Evolutionary conservation across 805 yeast genomes (phyloP), one percentile per base, ranked within the genome.

Genomic region (Kuraishia ogatae): DNA sequence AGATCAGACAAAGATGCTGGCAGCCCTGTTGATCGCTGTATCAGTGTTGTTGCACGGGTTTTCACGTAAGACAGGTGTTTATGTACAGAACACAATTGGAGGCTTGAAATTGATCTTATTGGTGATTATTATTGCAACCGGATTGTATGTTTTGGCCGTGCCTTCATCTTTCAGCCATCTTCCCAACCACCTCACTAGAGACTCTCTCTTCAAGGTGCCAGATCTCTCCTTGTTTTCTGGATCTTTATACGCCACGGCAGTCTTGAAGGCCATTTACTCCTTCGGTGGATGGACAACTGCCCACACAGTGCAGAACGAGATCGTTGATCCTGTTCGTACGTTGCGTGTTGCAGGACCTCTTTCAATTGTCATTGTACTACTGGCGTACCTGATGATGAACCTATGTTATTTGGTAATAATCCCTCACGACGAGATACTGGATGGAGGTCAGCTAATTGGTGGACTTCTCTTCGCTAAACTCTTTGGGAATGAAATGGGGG

Each of bases 251-350:
- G 73, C 81, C 1, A 69, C 73, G 52, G 77, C 80, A 0, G 68
- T 77, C 22, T 69, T 78, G 39, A 76, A 76, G 60, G 77, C 79
- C 1, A 67, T 73, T 19, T 77, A 76, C 63, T 74, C 81, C 1
- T 72, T 71, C 54, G 70, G 74, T 1, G 82, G 82, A 2, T 78
- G 82, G 82, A 75, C 75, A 50, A 66, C 77, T 1, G 75, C 76
- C 15, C 81, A 77, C 59, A 74, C 77, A 0, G 80, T 75, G 17
- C 69, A 78, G 15, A 76, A 73, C 60, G 82, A 78, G 56, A 74
- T 78, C 48, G 72, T 67, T 56, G 74, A 78, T 53, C 82, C 82
- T 0, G 67, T 72, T 1, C 59, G 75, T 10, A 77, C 80, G 1
- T 67, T 77, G 53, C 72, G 65, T 54, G 69, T 72, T 13, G 78